These are phyloP conservation scores for Starmera amethionina DNA, from an alignment of 805 yeast species.

Conservation along the genomic window DNA sequence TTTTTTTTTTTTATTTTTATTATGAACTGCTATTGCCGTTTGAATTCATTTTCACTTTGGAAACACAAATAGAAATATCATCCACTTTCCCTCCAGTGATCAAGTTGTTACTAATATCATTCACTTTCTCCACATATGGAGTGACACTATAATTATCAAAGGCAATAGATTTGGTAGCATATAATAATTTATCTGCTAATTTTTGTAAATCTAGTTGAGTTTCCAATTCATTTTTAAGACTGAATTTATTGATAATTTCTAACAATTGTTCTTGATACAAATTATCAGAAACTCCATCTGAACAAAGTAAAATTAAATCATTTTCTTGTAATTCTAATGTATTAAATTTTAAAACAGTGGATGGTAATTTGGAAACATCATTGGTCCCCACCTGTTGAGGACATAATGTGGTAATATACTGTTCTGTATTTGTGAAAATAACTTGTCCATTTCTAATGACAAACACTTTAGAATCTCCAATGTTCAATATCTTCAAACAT, in stretches of 20 bases:
- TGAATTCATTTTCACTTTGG: constrained; percentile 24
- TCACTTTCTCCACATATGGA: constrained; percentile 44
- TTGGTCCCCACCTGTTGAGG: constrained; percentile 50
- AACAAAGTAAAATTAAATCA: constrained; percentile 37
- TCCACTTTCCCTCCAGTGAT: constrained; percentile 46
- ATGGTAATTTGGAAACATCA: constrained; percentile 30
- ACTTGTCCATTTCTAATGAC: constrained; percentile 37
- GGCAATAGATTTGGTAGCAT: constrained; percentile 37
- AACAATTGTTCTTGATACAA: constrained; percentile 38
- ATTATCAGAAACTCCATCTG: constrained; percentile 47
- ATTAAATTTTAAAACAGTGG: constrained; percentile 36
- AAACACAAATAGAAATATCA: constrained; percentile 43
- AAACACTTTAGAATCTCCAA: constrained; percentile 42
- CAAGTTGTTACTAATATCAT: constrained; percentile 22
- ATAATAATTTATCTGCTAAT: constrained; percentile 30
- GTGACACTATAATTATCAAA: constrained; percentile 43
- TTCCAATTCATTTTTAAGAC: constrained; percentile 11
- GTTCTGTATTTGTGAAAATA: constrained; percentile 34
- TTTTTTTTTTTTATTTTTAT: neutral
- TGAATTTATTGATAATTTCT: constrained; percentile 23
- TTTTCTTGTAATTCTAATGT: constrained; percentile 28
- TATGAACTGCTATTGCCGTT: constrained; percentile 1
- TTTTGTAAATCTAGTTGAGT: constrained; percentile 24
- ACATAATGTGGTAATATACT: constrained; percentile 34
- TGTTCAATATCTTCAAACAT: constrained; percentile 34